Evolutionary conservation across 306 rosid species (phyloP).

Genomic region (Corylus avellana): DNA sequence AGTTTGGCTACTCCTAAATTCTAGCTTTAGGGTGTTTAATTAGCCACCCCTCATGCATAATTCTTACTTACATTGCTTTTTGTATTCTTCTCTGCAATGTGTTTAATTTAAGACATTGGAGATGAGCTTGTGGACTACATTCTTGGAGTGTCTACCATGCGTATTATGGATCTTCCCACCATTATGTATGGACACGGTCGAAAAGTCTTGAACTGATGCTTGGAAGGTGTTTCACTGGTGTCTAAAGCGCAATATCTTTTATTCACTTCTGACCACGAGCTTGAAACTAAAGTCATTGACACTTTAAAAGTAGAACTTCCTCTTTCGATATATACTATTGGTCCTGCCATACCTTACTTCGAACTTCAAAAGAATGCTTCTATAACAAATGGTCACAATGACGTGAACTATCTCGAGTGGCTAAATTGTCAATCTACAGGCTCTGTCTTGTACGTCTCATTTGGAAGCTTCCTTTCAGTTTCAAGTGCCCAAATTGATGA

Average conservation of each 20-base stretch:
- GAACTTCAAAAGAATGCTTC: not conserved
- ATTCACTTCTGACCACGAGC: conserved; percentile 40
- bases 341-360: conserved; percentile 42
- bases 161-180: conserved; percentile 40
- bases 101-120: not conserved
- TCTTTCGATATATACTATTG: conserved; percentile 36
- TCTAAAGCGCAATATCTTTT: conserved; percentile 37
- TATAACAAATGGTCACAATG: not conserved
- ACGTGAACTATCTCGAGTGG: conserved; percentile 37
- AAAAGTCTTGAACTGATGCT: not conserved
- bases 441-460: conserved; percentile 48
- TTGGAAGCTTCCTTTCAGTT: conserved; percentile 44
- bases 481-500: conserved; percentile 43
- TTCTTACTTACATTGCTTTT: not conserved
- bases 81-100: not conserved
- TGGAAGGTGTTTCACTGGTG: conserved; percentile 13
- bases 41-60: too few species aligned
- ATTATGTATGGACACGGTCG: not conserved
- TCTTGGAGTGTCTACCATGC: conserved; percentile 41
- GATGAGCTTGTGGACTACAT: conserved; percentile 38
- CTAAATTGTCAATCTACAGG: conserved; percentile 37
- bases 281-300: conserved; percentile 43
- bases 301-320: conserved; percentile 21
- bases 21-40: too few species aligned
- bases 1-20: too few species aligned